Conservation (phyloP, 495 filamentous ascomycete species). For the Tuber borchii region DNA sequence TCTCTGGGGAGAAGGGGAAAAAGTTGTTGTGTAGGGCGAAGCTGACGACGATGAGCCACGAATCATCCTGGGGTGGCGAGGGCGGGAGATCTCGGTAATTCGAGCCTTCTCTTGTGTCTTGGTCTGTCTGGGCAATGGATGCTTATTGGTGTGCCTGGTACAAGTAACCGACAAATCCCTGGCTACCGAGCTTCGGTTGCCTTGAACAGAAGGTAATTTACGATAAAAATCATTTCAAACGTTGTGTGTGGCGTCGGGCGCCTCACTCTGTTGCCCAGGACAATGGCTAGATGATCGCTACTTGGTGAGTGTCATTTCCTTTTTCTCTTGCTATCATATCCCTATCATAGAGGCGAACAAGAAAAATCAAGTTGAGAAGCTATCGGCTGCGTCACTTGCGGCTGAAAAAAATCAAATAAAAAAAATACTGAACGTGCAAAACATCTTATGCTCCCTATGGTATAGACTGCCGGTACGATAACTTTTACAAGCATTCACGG, state of each 20-base stretch:
- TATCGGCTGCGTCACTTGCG: slow-evolving; percentile 1
- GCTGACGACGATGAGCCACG: background rate
- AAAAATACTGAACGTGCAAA: background rate
- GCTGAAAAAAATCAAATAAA: background rate
- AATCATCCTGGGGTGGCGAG: background rate
- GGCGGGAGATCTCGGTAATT: background rate
- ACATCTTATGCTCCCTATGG: background rate
- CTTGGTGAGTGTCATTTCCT: background rate
- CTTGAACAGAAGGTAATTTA: background rate
- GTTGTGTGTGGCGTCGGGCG: background rate
- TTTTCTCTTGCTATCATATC: background rate
- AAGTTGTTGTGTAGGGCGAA: background rate
- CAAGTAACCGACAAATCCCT: background rate
- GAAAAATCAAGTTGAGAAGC: background rate
- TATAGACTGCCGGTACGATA: background rate
- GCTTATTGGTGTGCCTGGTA: slow-evolving; percentile 1
- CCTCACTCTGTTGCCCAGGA: background rate
- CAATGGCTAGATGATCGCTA: background rate
- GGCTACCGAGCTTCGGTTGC: background rate
- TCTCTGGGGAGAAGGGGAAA: background rate
- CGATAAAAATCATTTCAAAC: background rate
- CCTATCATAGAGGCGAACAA: background rate
- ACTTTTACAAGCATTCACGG: no score
- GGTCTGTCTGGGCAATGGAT: background rate
- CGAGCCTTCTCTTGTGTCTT: background rate